These are phyloP conservation scores for Gossypium turneri DNA, from an alignment of 345 rosid genomes.

Conservation along the genomic window DNA sequence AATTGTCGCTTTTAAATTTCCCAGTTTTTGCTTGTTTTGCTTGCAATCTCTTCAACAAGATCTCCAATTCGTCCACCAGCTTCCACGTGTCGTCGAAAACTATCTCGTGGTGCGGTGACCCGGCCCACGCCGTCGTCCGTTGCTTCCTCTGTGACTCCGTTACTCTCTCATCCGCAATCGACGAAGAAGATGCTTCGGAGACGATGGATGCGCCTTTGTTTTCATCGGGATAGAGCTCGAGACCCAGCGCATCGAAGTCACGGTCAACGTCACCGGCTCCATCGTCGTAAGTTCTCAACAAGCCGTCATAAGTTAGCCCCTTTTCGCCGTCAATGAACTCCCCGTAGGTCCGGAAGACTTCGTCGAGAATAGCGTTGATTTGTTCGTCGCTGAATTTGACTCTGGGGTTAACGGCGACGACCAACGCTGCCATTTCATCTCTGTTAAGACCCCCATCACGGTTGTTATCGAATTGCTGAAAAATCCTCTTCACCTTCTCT, in stretches of 20 bases:
- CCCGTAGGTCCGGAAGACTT: conserved; percentile 86
- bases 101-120: conserved; percentile 88
- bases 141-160: conserved; percentile 83
- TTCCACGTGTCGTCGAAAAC: conserved; percentile 98
- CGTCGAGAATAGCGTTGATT: conserved; percentile 90
- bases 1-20: conserved; percentile 37
- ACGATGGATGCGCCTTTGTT: conserved; percentile 32
- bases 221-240: conserved; percentile 55
- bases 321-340: conserved; percentile 81
- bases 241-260: conserved; percentile 91
- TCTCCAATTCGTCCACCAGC: conserved; percentile 92
- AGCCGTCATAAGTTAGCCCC: conserved; percentile 82
- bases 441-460: conserved; percentile 87
- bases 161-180: conserved; percentile 62
- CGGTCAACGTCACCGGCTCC: conserved; percentile 98
- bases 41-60: conserved; percentile 80
- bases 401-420: conserved; percentile 92
- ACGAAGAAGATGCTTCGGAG: conserved; percentile 75
- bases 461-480: conserved; percentile 80
- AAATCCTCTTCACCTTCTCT: conserved; percentile 88
- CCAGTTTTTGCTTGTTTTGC: conserved; percentile 78
- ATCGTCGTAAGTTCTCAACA: conserved; percentile 88
- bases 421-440: conserved; percentile 89
- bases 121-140: conserved; percentile 95
- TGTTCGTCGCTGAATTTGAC: conserved; percentile 98